These are phyloP conservation scores for Pichia sporocuriosa DNA, from an alignment of 805 yeast genomes.

Conservation along the genomic window DNA sequence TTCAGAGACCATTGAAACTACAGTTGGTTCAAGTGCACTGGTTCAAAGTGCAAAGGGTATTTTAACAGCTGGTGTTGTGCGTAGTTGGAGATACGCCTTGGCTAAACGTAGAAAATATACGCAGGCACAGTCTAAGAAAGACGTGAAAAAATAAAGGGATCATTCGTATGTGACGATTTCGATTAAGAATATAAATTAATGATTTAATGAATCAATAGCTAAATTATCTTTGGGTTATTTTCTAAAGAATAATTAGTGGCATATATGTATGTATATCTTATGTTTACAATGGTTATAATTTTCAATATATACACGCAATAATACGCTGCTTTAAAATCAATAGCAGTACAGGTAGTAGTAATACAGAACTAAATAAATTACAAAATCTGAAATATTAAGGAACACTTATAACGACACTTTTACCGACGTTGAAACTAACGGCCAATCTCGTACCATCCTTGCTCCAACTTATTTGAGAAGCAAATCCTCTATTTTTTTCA, in stretches of 20 bases:
- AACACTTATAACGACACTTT: constrained; percentile 23
- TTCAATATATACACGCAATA: too few species aligned
- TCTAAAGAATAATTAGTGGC: too few species aligned
- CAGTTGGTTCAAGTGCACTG: constrained; percentile 63
- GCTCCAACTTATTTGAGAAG: constrained; percentile 24
- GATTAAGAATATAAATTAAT: not conserved
- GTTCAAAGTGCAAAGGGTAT: constrained; percentile 78
- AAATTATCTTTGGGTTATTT: too few species aligned
- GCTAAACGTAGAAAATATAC: constrained; percentile 51
- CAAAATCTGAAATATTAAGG: not conserved
- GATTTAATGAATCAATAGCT: not conserved
- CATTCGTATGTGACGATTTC: not conserved
- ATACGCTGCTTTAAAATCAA: too few species aligned
- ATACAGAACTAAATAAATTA: not conserved
- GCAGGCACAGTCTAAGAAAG: constrained; percentile 5
- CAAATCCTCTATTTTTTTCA: constrained; percentile 12
- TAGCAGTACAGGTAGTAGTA: too few species aligned
- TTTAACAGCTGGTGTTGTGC: constrained; percentile 75
- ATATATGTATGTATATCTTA: too few species aligned
- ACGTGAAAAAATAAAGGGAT: not conserved
- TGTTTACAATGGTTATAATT: too few species aligned
- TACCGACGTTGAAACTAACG: constrained; percentile 22
- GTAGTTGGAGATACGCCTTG: constrained; percentile 65
- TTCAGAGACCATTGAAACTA: constrained; percentile 38
- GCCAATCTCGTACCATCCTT: constrained; percentile 20